These are phyloP conservation scores for Chaetomium olivaceum DNA, from an alignment of 2,329 filamentous ascomycete species.

Conservation along the genomic window DNA sequence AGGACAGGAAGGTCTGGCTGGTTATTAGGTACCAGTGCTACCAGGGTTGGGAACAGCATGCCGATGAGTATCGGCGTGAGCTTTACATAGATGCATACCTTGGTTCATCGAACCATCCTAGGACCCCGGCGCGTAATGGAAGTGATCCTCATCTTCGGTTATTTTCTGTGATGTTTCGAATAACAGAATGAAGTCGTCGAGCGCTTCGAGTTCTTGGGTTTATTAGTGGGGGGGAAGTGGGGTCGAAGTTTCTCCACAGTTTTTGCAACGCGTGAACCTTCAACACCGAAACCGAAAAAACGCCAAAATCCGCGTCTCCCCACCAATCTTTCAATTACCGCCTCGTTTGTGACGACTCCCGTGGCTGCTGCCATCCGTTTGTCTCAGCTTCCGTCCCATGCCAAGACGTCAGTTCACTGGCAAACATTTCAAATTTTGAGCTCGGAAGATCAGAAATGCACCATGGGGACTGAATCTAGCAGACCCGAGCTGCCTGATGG, in stretches of 20 bases:
- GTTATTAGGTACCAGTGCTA: neutral
- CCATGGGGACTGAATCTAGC: constrained; percentile 24
- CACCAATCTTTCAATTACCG: neutral
- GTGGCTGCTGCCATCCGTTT: neutral
- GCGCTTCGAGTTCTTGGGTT: neutral
- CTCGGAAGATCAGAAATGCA: constrained; percentile 1
- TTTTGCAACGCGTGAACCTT: constrained; percentile 6
- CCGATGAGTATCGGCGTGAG: neutral
- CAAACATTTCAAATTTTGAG: neutral
- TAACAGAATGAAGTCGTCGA: neutral
- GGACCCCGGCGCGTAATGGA: neutral
- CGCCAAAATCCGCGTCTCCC: constrained; percentile 17
- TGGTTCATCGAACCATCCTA: neutral
- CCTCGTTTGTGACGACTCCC: neutral
- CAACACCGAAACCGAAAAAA: neutral
- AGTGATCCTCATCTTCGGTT: neutral
- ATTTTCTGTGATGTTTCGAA: neutral
- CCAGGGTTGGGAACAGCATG: neutral
- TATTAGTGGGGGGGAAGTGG: neutral
- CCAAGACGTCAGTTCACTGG: neutral
- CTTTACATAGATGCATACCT: neutral
- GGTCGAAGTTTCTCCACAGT: neutral
- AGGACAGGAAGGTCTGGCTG: neutral
- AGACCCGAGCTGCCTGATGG: constrained; percentile 7
- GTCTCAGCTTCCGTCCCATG: neutral